phyloP scores from a whole-genome alignment of 176 grass and related monocot genomes.

The Oryza meridionalis region DNA sequence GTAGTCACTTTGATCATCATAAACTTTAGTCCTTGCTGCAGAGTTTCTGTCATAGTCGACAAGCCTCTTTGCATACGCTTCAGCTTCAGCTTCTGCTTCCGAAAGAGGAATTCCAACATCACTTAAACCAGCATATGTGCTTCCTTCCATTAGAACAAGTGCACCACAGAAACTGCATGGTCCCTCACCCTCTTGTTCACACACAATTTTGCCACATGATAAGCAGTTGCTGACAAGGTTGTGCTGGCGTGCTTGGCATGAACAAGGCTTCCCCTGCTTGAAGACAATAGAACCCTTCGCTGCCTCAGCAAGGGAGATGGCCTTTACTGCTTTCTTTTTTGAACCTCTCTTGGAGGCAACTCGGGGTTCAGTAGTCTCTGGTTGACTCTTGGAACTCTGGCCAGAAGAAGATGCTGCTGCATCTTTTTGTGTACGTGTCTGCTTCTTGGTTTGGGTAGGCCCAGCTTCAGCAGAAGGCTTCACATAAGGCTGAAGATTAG shows the following conservation, averaged over 20 bases:
- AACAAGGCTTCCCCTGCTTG: conserved; percentile 91
- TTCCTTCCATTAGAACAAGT: conserved; percentile 91
- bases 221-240: conserved; percentile 93
- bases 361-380: conserved; percentile 45
- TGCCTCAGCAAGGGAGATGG: conserved; percentile 82
- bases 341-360: conserved; percentile 53
- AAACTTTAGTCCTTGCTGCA: conserved; percentile 94
- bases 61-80: conserved; percentile 90
- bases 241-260: conserved; percentile 93
- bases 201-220: conserved; percentile 97
- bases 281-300: conserved; percentile 92
- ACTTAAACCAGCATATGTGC: conserved; percentile 94
- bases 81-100: conserved; percentile 78
- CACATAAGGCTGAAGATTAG: conserved; percentile 59
- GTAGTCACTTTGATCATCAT: conserved; percentile 98
- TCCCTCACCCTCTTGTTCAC: conserved; percentile 98
- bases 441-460: conserved; percentile 61
- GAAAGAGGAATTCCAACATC: conserved; percentile 74
- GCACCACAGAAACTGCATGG: conserved; percentile 94
- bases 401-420: conserved; percentile 41
- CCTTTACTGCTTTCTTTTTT: conserved; percentile 82
- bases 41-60: conserved; percentile 96
- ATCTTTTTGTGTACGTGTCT: conserved; percentile 57
- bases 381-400: conserved; percentile 62
- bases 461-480: conserved; percentile 60